These are phyloP conservation scores for Trametes villosa DNA, from an alignment of 768 basidiomycete species.

Conservation along the genomic window DNA sequence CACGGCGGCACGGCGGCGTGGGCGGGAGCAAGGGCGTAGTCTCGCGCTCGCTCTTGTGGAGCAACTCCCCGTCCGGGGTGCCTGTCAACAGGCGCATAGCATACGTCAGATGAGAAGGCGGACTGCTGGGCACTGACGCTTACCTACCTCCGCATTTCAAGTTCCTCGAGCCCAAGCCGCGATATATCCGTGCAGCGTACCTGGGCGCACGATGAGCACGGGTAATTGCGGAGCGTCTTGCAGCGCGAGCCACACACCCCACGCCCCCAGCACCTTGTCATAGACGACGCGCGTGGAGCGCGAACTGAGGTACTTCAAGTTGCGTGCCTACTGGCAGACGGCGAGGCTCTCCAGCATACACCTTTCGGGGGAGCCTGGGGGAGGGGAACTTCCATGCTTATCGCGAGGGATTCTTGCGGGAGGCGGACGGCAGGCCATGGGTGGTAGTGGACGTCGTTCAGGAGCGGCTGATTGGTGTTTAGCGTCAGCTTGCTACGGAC, in stretches of 20 bases:
- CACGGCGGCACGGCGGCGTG: slow-evolving; percentile 11
- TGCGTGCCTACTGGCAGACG: slow-evolving; percentile 58
- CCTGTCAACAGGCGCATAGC: slow-evolving; percentile 22
- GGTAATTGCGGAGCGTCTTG: slow-evolving; percentile 72
- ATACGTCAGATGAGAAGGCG: slow-evolving; percentile 29
- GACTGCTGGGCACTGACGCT: slow-evolving; percentile 36
- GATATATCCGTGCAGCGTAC: slow-evolving; percentile 32
- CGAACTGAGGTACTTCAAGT: slow-evolving; percentile 68
- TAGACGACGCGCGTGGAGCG: slow-evolving; percentile 58
- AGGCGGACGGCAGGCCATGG: slow-evolving; percentile 67
- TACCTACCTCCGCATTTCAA: slow-evolving; percentile 24
- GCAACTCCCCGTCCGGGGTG: slow-evolving; percentile 64
- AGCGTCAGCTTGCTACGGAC: no score
- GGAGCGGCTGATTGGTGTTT: no score
- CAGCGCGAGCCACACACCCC: slow-evolving; percentile 69
- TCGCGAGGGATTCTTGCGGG: slow-evolving; percentile 77
- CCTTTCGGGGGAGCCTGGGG: slow-evolving; percentile 78
- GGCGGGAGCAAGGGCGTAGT: slow-evolving; percentile 35
- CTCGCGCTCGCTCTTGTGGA: slow-evolving; percentile 83
- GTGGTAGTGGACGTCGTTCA: slow-evolving; percentile 81
- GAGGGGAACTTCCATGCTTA: slow-evolving; percentile 90
- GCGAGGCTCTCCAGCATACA: slow-evolving; percentile 80
- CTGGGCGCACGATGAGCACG: slow-evolving; percentile 36
- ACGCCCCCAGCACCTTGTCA: slow-evolving; percentile 58
- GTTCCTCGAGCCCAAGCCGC: slow-evolving; percentile 38